phyloP scores from a whole-genome alignment of 2,329 filamentous ascomycete genomes.

The Colletotrichum navitas region DNA sequence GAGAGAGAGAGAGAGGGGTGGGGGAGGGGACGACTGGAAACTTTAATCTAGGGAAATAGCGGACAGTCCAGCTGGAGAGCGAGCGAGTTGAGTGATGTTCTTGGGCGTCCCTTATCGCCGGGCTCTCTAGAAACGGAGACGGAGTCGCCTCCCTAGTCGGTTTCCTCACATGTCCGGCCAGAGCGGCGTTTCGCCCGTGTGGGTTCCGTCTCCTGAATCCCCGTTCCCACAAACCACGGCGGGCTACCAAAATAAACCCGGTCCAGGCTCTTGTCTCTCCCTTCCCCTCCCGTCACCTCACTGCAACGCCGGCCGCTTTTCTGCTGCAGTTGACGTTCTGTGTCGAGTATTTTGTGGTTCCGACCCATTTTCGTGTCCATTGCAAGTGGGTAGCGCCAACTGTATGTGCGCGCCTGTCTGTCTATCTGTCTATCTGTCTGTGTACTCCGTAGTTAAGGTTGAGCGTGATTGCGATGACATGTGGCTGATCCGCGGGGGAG shows the following conservation, averaged over 20 bases:
- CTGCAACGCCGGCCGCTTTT: constrained; percentile 17
- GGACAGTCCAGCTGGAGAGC: no score
- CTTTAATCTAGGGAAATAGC: no score
- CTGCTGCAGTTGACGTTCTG: constrained; percentile 29
- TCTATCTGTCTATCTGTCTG: no score
- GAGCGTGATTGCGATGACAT: constrained; percentile 11
- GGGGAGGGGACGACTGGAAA: no score
- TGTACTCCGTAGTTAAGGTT: not conserved
- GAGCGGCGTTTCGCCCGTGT: constrained; percentile 37
- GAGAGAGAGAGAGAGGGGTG: not conserved
- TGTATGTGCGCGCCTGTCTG: not conserved
- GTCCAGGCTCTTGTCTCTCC: not conserved
- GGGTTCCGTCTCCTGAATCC: constrained; percentile 33
- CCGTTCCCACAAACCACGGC: not conserved
- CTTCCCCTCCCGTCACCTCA: no score
- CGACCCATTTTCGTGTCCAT: constrained; percentile 37
- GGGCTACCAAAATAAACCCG: constrained; percentile 14
- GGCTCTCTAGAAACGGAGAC: not conserved
- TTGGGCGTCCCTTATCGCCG: constrained; percentile 2
- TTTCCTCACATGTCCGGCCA: constrained; percentile 36
- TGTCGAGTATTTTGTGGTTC: constrained; percentile 15
- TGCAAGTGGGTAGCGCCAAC: constrained; percentile 15
- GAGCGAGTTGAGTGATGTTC: no score
- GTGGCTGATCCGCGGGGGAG: not conserved
- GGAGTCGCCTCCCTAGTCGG: constrained; percentile 7